phyloP scores from a whole-genome alignment of 371 early-diverging fungal species.

The Apophysomyces ossiformis region DNA sequence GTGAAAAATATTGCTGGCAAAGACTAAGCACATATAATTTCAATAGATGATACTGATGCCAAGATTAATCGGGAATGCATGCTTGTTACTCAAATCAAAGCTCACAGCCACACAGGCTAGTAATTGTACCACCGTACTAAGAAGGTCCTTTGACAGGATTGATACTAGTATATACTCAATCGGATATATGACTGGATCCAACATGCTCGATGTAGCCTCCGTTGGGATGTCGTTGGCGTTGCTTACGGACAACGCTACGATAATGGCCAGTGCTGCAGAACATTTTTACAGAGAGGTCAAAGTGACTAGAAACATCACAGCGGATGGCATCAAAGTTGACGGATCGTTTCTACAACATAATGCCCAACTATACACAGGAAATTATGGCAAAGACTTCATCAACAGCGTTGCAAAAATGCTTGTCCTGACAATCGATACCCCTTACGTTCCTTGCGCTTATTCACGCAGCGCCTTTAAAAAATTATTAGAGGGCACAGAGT shows the following conservation, averaged over 20 bases:
- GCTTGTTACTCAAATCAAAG: conserved; percentile 22
- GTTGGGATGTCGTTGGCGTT: conserved; percentile 31
- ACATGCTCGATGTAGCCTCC: conserved; percentile 32
- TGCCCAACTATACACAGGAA: conserved; percentile 36
- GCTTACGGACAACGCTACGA: conserved; percentile 13
- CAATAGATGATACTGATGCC: conserved; percentile 27
- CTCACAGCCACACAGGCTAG: conserved; percentile 16
- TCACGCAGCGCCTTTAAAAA: conserved; percentile 21
- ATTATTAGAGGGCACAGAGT: conserved; percentile 34
- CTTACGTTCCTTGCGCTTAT: conserved; percentile 17
- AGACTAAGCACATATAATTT: not conserved
- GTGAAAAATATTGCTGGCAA: not conserved
- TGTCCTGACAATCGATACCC: conserved; percentile 18
- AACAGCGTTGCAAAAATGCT: conserved; percentile 27
- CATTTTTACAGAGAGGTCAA: conserved; percentile 22
- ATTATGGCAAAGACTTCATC: conserved; percentile 39
- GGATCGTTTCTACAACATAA: conserved; percentile 42
- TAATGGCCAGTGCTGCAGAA: conserved; percentile 13
- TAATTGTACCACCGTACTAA: conserved; percentile 25
- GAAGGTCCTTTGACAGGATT: conserved; percentile 21
- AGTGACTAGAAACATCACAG: not conserved
- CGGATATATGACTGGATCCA: conserved; percentile 27
- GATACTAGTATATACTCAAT: not conserved
- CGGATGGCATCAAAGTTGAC: conserved; percentile 42
- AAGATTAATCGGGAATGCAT: conserved; percentile 24